Evolutionary conservation across 2,329 filamentous ascomycete species (phyloP), one percentile per base, ranked within the genome.

Genomic region (Cryphonectria nitschkei): DNA sequence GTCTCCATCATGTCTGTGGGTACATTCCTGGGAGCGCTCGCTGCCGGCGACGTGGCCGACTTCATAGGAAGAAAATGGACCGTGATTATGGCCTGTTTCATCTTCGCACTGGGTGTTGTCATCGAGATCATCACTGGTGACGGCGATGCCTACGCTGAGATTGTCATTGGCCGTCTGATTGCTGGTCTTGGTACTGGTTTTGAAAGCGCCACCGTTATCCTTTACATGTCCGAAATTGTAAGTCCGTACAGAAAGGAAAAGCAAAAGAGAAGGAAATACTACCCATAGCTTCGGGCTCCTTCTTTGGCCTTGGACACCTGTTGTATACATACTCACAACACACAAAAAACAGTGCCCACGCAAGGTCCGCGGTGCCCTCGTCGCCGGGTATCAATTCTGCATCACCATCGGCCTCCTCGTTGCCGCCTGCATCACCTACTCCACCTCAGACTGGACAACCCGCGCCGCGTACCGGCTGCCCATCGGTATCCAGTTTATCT

Each of bases 171-270:
- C 76, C 89, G 90, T 82, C 79, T 92, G 70, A 81, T 92, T 75
- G 87, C 89, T 29, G 90, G 90, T 74, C 79, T 88, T 67, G 90
- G 90, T 81, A 88, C 92, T 71, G 90, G 90, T 75, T 64, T 64
- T 39, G 61, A 64, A 32, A 64, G 61, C 32, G 34, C 66, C 39
- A 60, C 52, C n/a, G 34, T 66, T 34, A 39, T 54, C n/a, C n/a
- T 52, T n/a, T 66, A 96, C 88, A 95, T 96, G 92, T 93, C 91
- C 65, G 93, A 95, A 82, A 93, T 95, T 79, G 85, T 64, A 64
- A 46, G 61, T 11, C 37, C 11, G 9, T 19, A 84, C 81, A 83
- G 79, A 81, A 39, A 11, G 11, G 37, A 39, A 39, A 39, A 34
- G 34, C 3, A 6, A 34, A 34, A 34, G 34, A 34, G 6, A 34